Evolutionary conservation across 2,329 filamentous ascomycete species (phyloP).

Genomic region (Penicillium sp.): DNA sequence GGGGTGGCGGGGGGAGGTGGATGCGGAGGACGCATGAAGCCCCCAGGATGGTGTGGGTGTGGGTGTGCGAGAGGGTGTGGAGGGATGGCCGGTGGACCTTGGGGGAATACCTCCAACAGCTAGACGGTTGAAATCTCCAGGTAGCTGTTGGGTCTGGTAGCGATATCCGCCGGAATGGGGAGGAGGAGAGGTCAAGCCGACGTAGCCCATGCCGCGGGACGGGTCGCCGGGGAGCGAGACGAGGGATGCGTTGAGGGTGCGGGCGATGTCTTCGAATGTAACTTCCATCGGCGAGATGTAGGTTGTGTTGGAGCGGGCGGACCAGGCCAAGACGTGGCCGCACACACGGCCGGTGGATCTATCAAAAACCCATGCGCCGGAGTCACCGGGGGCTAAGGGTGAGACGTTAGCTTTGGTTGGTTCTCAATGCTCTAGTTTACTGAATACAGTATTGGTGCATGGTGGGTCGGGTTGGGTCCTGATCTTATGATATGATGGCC

Average conservation of each 20-base stretch:
- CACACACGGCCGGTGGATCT: conserved; percentile 77
- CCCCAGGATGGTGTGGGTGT: conserved; percentile 17
- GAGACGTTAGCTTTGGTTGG: conserved; percentile 21
- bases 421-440: conserved; percentile 16
- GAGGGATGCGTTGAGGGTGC: conserved; percentile 70
- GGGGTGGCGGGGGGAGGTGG: conserved; percentile 21
- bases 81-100: conserved; percentile 15
- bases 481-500: conserved; percentile 15
- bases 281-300: conserved; percentile 97
- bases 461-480: conserved; percentile 7
- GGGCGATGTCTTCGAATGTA: conserved; percentile 79
- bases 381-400: conserved; percentile 70
- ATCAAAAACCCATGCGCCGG: conserved; percentile 89
- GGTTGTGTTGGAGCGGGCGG: conserved; percentile 74
- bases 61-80: conserved; percentile 14
- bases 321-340: conserved; percentile 90
- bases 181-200: conserved; percentile 10
- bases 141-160: conserved; percentile 26
- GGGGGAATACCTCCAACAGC: conserved; percentile 18
- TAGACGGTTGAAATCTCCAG: conserved; percentile 26
- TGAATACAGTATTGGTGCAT: conserved; percentile 15
- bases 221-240: conserved; percentile 69
- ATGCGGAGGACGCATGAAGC: conserved; percentile 19
- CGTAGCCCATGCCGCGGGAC: conserved; percentile 32
- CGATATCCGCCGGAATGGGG: conserved; percentile 19